Percentiles rank a stretch among this genome's conserved stretches.
These are phyloP conservation scores for Podila horticola DNA, from an alignment of 192 early-diverging fungal species.

Conservation along the genomic window DNA sequence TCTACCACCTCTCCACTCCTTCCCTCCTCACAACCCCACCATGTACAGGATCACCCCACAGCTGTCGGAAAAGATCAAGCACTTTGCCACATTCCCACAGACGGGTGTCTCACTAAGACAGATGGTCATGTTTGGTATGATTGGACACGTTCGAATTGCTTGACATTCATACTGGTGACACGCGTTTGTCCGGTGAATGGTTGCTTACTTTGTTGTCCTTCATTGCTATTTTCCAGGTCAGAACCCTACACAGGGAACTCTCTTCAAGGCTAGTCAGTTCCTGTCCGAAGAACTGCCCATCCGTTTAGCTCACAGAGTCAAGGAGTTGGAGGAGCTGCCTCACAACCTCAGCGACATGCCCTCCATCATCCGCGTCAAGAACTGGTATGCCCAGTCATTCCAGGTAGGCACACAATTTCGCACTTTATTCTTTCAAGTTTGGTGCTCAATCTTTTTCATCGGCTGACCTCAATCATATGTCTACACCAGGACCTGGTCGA, in stretches of 20 bases:
- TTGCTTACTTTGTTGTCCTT: background rate
- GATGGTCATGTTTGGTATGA: constrained; percentile 94
- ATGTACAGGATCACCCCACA: constrained; percentile 66
- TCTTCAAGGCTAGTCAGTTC: constrained; percentile 82
- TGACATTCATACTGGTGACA: too few species aligned
- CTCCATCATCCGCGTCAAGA: constrained; percentile 88
- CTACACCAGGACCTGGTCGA: constrained; percentile 62
- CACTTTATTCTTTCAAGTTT: background rate
- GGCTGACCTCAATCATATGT: constrained; percentile 3
- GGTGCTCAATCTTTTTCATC: constrained; percentile 4
- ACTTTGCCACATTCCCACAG: constrained; percentile 87
- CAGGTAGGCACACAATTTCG: constrained; percentile 53
- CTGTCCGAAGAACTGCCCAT: constrained; percentile 94
- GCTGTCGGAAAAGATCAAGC: constrained; percentile 76
- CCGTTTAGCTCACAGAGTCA: constrained; percentile 91
- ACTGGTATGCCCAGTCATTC: constrained; percentile 96
- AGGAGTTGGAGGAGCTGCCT: constrained; percentile 93
- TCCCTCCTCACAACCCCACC: background rate
- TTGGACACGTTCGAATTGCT: too few species aligned
- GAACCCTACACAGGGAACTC: constrained; percentile 76
- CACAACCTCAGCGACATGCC: constrained; percentile 90
- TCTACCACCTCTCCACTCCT: background rate
- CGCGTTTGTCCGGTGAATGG: too few species aligned
- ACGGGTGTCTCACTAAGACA: constrained; percentile 93
- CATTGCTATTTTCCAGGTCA: constrained; percentile 56